Percentiles rank a stretch among this genome's conserved stretches.
Evolutionary conservation across 192 early-diverging fungal species (phyloP).

Genomic region (Podila minutissima): DNA sequence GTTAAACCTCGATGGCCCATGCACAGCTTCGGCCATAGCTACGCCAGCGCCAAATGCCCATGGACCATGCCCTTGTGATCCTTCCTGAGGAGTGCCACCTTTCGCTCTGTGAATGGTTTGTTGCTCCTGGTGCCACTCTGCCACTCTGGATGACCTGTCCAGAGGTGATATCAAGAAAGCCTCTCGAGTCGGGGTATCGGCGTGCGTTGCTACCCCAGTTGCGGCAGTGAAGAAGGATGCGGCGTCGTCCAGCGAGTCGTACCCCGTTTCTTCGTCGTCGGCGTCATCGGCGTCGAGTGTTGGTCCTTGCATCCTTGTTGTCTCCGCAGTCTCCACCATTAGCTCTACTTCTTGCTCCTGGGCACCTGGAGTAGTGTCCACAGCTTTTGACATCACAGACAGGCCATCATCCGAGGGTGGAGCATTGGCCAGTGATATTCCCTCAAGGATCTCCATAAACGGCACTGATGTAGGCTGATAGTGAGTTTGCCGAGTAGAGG

Average conservation of each 20-base stretch:
- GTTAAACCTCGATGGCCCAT: background rate
- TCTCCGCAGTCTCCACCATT: background rate
- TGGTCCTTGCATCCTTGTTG: background rate
- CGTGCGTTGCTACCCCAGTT: constrained; percentile 27
- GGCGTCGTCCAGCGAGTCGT: constrained; percentile 48
- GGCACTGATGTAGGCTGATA: constrained; percentile 23
- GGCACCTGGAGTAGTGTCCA: background rate
- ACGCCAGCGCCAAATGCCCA: constrained; percentile 38
- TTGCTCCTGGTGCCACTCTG: constrained; percentile 50
- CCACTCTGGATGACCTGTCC: constrained; percentile 38
- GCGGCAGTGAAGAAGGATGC: constrained; percentile 47
- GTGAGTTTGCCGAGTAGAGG: constrained; percentile 14
- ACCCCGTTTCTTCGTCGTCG: constrained; percentile 48
- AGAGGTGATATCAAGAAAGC: constrained; percentile 29
- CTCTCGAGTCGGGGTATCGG: constrained; percentile 37
- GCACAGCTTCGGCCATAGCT: constrained; percentile 6
- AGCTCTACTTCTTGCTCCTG: background rate
- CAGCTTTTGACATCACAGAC: background rate
- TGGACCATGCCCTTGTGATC: constrained; percentile 11
- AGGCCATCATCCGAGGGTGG: constrained; percentile 20
- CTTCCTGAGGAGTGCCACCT: constrained; percentile 5
- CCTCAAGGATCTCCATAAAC: constrained; percentile 21
- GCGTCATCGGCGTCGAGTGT: constrained; percentile 36
- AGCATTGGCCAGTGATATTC: constrained; percentile 17
- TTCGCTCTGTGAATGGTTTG: constrained; percentile 42